Base-by-base conservation (phyloP, 495 filamentous ascomycete species). In the Aspergillus avenaceus region DNA sequence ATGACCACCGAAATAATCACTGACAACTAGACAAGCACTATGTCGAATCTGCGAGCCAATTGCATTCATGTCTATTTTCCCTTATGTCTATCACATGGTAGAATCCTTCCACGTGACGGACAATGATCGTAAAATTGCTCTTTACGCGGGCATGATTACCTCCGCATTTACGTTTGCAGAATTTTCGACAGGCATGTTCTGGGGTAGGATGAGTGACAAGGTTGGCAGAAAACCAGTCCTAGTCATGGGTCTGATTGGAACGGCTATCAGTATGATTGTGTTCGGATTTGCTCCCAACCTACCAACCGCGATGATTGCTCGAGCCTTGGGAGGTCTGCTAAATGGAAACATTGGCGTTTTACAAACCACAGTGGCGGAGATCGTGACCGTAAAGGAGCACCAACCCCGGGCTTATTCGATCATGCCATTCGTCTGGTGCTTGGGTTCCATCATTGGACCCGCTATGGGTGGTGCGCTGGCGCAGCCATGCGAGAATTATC, bases 31-130 rank as follows among this genome's bases (percentile, higher is more conserved):
- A 42, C 59, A 56, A 97, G 93, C 91, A 27, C 69, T 96, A 54
- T 95, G 90, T 64, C 84, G 93, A 58, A 95, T 99, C 68, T 96
- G 90, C 76, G 93, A 99, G 68, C 93, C 93, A 40, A 96, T 99
- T 66, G 95, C 93, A 8, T 97, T 99, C 78, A 97, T 96, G 87
- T 96, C 91, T 43, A 96, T 99, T 57, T 97, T 99, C 63, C 95
- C 93, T 3, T 99, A 99, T 64, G 91, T 92, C 61, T 99, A 96
- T 72, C 93, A 85, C 73, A 99, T 99, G 93, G 88, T 97, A 41
- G 77, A 88, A 57, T 88, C 87, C 28, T 99, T 99, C 70, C 73
- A 88, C 55, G 84, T 93, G 66, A 87, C 90, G 37, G 65, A 86
- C 50, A 84, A 88, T 59, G 78, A 88, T 46, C 80, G 78, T 53